phyloP scores from a whole-genome alignment of 306 rosid species.

The Sphenostylis stenocarpa region DNA sequence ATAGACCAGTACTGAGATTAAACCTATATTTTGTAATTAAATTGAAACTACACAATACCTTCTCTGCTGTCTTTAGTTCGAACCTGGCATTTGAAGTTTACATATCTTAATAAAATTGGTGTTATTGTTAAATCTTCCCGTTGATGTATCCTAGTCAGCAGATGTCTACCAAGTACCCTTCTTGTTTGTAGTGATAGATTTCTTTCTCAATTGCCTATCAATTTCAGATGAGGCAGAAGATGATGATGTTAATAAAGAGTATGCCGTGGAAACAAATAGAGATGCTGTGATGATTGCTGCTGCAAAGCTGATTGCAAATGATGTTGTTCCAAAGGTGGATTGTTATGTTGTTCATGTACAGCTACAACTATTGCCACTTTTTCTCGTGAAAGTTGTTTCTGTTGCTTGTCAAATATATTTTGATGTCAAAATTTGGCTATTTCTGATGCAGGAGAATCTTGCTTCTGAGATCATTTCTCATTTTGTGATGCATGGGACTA shows the following conservation, averaged over 20 bases:
- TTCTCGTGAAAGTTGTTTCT: not conserved
- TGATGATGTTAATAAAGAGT: slow-evolving; percentile 72
- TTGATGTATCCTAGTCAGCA: slow-evolving; percentile 15
- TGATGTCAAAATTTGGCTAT: slow-evolving; percentile 26
- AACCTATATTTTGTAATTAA: slow-evolving; percentile 18
- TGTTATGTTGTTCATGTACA: not conserved
- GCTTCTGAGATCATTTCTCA: slow-evolving; percentile 85
- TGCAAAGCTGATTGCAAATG: slow-evolving; percentile 61
- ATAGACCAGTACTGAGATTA: not conserved
- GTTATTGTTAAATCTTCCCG: slow-evolving; percentile 18
- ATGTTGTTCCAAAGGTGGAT: slow-evolving; percentile 72
- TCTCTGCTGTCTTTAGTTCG: slow-evolving; percentile 8
- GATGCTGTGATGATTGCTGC: slow-evolving; percentile 80
- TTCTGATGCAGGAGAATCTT: slow-evolving; percentile 72
- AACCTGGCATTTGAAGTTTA: slow-evolving; percentile 6
- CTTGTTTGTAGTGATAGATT: slow-evolving; percentile 10
- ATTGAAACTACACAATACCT: not conserved
- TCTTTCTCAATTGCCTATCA: slow-evolving; percentile 20
- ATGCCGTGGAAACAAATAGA: slow-evolving; percentile 74
- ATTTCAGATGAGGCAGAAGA: slow-evolving; percentile 83
- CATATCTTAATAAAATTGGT: slow-evolving; percentile 15
- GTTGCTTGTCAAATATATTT: slow-evolving; percentile 4
- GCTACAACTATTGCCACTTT: not conserved
- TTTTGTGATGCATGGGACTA: slow-evolving; percentile 77
- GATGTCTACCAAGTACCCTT: no score